phyloP scores from a whole-genome alignment of 768 basidiomycete genomes.

The Tubosaeta sp. region DNA sequence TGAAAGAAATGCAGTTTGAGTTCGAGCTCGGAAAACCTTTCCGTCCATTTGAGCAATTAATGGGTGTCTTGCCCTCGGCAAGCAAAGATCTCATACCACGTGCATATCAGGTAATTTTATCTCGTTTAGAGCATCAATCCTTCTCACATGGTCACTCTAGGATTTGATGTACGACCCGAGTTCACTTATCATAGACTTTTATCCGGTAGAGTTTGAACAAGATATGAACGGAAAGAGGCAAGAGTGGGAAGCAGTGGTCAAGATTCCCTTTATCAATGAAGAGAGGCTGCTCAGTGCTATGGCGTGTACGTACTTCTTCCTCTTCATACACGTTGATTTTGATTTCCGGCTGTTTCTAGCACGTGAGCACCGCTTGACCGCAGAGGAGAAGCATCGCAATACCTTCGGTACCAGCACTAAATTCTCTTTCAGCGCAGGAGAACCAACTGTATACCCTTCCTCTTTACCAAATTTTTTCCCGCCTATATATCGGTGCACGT shows the following conservation, averaged over 20 bases:
- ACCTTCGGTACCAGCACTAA: slow-evolving; percentile 72
- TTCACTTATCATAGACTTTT: slow-evolving; percentile 92
- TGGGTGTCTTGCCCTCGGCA: slow-evolving; percentile 94
- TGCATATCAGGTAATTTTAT: slow-evolving; percentile 68
- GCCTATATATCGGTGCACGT: slow-evolving; percentile 73
- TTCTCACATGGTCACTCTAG: slow-evolving; percentile 34
- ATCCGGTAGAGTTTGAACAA: slow-evolving; percentile 84
- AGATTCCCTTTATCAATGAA: slow-evolving; percentile 97
- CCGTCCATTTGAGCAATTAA: slow-evolving; percentile 90
- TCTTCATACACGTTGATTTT: background rate
- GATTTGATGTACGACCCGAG: slow-evolving; percentile 84
- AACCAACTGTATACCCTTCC: slow-evolving; percentile 76
- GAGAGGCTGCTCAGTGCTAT: slow-evolving; percentile 74
- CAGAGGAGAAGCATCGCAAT: slow-evolving; percentile 76
- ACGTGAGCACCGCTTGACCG: slow-evolving; percentile 70
- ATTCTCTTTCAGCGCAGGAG: slow-evolving; percentile 64
- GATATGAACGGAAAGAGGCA: slow-evolving; percentile 98
- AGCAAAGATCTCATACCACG: slow-evolving; percentile 83
- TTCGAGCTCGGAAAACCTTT: slow-evolving; percentile 90
- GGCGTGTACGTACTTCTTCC: slow-evolving; percentile 44
- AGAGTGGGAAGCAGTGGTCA: slow-evolving; percentile 98
- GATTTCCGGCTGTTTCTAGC: slow-evolving; percentile 37
- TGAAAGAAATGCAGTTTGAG: slow-evolving; percentile 78
- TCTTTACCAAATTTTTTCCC: slow-evolving; percentile 96
- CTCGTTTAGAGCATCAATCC: background rate